Evolutionary conservation across 129 eudicot genomes (phyloP), one percentile per base, ranked within the genome.

Genomic region (Artemisia annua): DNA sequence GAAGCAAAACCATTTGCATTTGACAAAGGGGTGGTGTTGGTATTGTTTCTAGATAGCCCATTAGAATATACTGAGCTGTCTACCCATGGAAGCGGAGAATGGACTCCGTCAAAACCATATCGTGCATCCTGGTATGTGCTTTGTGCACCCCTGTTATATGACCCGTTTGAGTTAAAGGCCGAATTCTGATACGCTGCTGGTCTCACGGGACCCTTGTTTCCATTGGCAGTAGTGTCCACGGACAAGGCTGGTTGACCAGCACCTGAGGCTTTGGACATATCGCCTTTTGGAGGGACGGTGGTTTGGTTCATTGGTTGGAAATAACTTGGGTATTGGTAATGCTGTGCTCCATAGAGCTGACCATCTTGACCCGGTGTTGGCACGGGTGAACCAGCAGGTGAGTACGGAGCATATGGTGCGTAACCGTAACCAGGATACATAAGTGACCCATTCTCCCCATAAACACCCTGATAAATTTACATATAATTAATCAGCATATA

Each of bases 401-500:
- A 87, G 77, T 89, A 89, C 4, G 96, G 86, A 0, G 76, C 88
- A 71, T 84, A 89, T 0, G 93, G 87, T 14, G 92, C 68, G 69
- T 89, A 89, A 55, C 93, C 84, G 62, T 87, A 89, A 32, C 93
- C 93, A 67, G 73, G 90, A 80, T 86, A 89, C 87, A 89, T 78
- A 24, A 86, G 75, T 0, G 91, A 84, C 24, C 85, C 91, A 48
- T 82, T 84, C 51, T 89, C 96, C 49, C 93, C 93, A 76, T 87
- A 89, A 66, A 70, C 81, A 54, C 90, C 93, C 89, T 89, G 85
- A 8, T 10, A 32, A 53, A 15, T 39, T 13, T 35, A 53, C 16
- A 48, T 7, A 49, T 0, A 32, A 39, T 49, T 18, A 7, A 63
- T 62, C 66, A 76, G 13, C 3, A 39, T 39, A 60, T 14, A 52